Conservation (phyloP, 306 rosid species). For the Prunus padus region DNA sequence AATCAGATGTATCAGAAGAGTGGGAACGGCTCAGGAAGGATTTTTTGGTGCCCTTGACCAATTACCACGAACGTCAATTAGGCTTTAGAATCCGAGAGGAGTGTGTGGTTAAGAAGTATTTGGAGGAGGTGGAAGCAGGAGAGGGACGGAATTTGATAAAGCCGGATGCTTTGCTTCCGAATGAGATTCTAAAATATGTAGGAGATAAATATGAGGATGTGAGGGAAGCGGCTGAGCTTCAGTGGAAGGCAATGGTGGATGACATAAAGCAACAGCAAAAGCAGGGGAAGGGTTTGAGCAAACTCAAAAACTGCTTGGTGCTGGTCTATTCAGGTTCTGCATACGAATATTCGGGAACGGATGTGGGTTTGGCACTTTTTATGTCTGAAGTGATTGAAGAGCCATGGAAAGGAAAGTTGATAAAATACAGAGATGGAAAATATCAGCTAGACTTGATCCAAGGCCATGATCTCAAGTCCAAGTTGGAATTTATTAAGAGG, state of each 20-base stretch:
- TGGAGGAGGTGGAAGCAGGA: background rate
- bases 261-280: too few relatives aligned
- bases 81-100: background rate
- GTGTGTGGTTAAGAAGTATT: background rate
- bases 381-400: too few relatives aligned
- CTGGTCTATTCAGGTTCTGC: too few relatives aligned
- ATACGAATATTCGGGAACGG: accelerated
- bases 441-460: too few relatives aligned
- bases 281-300: too few relatives aligned
- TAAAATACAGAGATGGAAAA: too few relatives aligned
- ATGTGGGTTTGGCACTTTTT: too few relatives aligned
- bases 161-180: background rate
- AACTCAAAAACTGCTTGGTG: too few relatives aligned
- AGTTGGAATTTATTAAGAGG: too few relatives aligned
- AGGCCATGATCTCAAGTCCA: too few relatives aligned
- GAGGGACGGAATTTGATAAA: background rate
- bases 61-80: background rate
- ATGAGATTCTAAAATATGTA: background rate
- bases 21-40: background rate
- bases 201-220: background rate
- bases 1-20: background rate
- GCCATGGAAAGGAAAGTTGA: too few relatives aligned
- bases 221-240: background rate
- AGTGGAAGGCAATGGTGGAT: too few relatives aligned
- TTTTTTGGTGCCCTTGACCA: background rate